Evolutionary conservation across 306 rosid species (phyloP).

Genomic region (Benincasa hispida): DNA sequence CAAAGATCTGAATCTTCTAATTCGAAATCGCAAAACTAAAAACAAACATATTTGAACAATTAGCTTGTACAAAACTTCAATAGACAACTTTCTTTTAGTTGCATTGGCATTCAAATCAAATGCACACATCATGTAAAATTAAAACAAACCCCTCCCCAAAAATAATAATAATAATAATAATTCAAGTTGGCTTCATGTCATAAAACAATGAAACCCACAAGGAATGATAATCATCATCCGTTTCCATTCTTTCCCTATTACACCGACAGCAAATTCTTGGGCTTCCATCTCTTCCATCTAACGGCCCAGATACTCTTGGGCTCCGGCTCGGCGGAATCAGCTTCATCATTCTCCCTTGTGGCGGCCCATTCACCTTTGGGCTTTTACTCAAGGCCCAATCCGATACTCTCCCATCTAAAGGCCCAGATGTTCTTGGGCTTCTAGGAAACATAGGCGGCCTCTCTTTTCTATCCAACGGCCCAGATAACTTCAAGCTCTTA

Average conservation of each 20-base stretch:
- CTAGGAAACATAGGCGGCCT: conserved; percentile 9
- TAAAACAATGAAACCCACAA: conserved; percentile 74
- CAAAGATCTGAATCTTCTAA: too few relatives aligned
- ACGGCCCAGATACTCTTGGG: conserved; percentile 20
- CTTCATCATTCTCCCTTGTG: conserved; percentile 10
- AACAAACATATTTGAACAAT: too few relatives aligned
- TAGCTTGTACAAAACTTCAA: background rate
- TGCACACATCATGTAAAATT: background rate
- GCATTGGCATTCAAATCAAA: background rate
- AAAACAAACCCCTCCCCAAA: too few relatives aligned
- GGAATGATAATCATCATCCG: conserved; percentile 41
- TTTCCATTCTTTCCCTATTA: conserved; percentile 27
- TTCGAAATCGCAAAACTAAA: too few relatives aligned
- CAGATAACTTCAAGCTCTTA: conserved; percentile 42
- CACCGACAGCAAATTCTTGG: conserved; percentile 28
- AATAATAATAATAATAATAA: too few relatives aligned
- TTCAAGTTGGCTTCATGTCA: conserved; percentile 74
- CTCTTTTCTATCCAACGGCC: conserved; percentile 31
- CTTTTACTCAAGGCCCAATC: conserved; percentile 12
- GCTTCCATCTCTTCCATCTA: conserved; percentile 21
- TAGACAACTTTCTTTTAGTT: background rate
- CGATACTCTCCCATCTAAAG: conserved; percentile 18
- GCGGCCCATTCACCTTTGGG: conserved; percentile 15
- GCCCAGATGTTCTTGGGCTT: conserved; percentile 25
- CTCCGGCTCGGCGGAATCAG: conserved; percentile 16